A percentile compares a stretch with the other conserved stretches of the same genome.
phyloP scores from a whole-genome alignment of 2,329 filamentous ascomycete species.

The Cladophialophora chaetospira region DNA sequence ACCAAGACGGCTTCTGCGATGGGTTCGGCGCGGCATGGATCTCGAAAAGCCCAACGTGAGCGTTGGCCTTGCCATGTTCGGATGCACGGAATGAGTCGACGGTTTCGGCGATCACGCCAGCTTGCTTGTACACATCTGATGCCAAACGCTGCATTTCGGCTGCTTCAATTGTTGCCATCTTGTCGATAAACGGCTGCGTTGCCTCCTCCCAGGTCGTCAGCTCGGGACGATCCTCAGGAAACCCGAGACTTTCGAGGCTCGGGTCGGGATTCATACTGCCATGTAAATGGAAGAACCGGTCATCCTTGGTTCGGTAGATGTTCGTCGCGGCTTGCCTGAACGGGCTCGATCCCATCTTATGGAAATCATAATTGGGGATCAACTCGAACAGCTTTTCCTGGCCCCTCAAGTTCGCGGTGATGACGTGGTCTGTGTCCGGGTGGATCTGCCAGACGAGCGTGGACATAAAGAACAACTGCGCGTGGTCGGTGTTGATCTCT shows the following conservation, averaged over 20 bases:
- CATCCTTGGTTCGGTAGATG: conserved; percentile 52
- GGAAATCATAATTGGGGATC: conserved; percentile 64
- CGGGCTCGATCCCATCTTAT: conserved; percentile 60
- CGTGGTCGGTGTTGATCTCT: conserved; percentile 53
- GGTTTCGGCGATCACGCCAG: conserved; percentile 44
- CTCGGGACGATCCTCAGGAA: conserved; percentile 38
- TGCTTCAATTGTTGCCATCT: conserved; percentile 39
- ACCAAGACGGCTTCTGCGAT: conserved; percentile 24
- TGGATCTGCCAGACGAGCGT: conserved; percentile 40
- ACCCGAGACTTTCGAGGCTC: conserved; percentile 42
- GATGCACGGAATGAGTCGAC: conserved; percentile 42
- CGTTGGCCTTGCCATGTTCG: conserved; percentile 48
- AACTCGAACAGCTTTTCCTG: conserved; percentile 19
- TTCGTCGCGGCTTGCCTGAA: conserved; percentile 38
- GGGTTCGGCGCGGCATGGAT: conserved; percentile 33
- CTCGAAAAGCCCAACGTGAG: conserved; percentile 46
- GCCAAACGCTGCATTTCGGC: conserved; percentile 40
- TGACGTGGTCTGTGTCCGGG: conserved; percentile 35
- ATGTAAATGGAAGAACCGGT: conserved; percentile 51
- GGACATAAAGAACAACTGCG: conserved; percentile 49
- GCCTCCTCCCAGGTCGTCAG: conserved; percentile 36
- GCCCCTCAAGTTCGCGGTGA: conserved; percentile 28
- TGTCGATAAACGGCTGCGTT: conserved; percentile 39
- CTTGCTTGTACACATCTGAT: conserved; percentile 43
- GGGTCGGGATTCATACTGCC: conserved; percentile 51